Evolutionary conservation across 768 basidiomycete species (phyloP).

Genomic region (Xerocomus spinulosus): DNA sequence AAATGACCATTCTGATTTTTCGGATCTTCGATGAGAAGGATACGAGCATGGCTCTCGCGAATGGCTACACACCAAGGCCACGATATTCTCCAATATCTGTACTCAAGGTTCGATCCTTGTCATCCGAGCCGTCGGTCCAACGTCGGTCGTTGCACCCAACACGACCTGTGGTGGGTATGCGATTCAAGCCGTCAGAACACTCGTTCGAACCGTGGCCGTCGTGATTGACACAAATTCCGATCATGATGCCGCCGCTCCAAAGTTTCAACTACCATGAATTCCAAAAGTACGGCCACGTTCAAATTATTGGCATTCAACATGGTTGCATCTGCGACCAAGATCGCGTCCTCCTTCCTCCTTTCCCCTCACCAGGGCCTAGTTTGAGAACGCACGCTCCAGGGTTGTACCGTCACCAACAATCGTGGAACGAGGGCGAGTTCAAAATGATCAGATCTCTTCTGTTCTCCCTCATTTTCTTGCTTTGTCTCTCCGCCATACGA

Average conservation of each 20-base stretch:
- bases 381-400: background rate
- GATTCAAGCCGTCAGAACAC: no score
- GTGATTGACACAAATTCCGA: background rate
- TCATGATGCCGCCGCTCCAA: background rate
- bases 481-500: constrained; percentile 5
- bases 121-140: no score
- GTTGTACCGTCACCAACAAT: background rate
- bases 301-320: constrained; percentile 2
- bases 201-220: no score
- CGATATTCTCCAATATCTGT: no score
- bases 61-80: no score
- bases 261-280: constrained; percentile 14
- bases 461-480: constrained; percentile 7
- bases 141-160: no score
- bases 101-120: no score
- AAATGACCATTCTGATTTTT: no score
- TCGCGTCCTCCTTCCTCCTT: background rate
- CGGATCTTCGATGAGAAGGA: no score
- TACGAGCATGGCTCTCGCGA: no score
- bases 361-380: background rate
- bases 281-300: constrained; percentile 2
- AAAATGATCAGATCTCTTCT: constrained; percentile 11
- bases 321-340: background rate
- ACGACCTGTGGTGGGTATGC: no score
- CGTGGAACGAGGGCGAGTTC: background rate